Conservation (phyloP, 257 asterid species). For the Gentiana straminea region DNA sequence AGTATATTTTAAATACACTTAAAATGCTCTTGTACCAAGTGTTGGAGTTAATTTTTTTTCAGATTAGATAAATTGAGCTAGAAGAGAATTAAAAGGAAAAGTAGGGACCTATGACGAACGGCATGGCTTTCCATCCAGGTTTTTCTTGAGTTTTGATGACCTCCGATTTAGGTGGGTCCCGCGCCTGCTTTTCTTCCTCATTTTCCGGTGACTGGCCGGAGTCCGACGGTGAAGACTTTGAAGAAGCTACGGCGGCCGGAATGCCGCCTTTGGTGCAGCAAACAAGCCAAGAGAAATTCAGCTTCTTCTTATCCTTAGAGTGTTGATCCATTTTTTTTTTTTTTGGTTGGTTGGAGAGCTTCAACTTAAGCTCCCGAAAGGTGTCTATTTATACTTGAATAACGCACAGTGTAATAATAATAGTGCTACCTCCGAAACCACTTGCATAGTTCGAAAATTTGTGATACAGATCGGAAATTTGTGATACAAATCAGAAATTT, state of each 20-base stretch:
- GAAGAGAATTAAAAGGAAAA: not conserved
- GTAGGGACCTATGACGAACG: constrained; percentile 44
- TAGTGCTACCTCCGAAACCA: no score
- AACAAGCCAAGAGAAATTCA: constrained; percentile 24
- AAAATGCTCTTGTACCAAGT: no score
- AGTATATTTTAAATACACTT: no score
- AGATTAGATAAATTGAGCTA: not conserved
- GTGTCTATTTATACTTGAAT: no score
- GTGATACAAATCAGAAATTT: no score
- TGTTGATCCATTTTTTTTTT: not conserved
- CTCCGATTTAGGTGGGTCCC: constrained; percentile 1
- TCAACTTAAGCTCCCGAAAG: no score
- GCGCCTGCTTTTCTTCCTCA: constrained; percentile 21
- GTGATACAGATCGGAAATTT: no score
- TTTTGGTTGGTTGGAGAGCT: no score
- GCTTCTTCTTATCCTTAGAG: constrained; percentile 12
- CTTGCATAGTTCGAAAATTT: no score
- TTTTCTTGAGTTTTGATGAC: constrained; percentile 1
- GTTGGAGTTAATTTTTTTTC: no score
- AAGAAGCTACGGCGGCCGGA: constrained; percentile 6
- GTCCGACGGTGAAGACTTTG: constrained; percentile 14
- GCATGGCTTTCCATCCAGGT: constrained; percentile 72
- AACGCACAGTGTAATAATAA: no score
- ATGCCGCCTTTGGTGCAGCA: constrained; percentile 28
- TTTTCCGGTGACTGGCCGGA: constrained; percentile 22